Evolutionary conservation across 2,329 filamentous ascomycete species (phyloP), one percentile per base, ranked within the genome.

Genomic region (Clonostachys chloroleuca): DNA sequence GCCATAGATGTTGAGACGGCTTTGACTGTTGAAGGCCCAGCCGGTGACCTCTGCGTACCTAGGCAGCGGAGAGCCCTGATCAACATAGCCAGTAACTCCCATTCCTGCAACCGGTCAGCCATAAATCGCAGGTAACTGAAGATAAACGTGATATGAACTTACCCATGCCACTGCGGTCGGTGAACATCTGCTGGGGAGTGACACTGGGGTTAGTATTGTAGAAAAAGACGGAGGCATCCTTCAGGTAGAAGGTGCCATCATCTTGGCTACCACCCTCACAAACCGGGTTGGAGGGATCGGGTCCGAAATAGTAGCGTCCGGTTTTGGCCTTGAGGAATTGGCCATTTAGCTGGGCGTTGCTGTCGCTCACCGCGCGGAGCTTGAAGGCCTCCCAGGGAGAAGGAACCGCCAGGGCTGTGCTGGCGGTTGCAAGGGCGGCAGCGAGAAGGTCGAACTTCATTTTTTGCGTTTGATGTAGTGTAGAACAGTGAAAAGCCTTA

Each of bases 111-210:
- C 35, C 14, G 24, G 17, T 18, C 16, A 12, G 13, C 17, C 30
- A 5, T 44, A 9, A n/a, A 12, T 24, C 39, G 68, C 45, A 53
- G 82, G 62, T 52, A 65, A 64, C 61, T 83, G 80, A 39, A 70
- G 24, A 30, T 8, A 3, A 30, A 6, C 3, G 8, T 30, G 5
- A 30, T 1, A 30, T 30, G 14, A 24, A 53, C 70, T 40, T 72
- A 73, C 76, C 79, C 77, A 81, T 81, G 56, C 77, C 79, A 41
- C 75, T 80, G 42, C 74, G 73, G 60, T 84, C 79, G 40, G 73
- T 73, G 52, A 57, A 83, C 45, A 78, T 49, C 54, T 74, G 63
- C 65, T 83, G 80, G 5, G 62, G 65, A 17, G 63, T 62, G 24
- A 56, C 52, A 34, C 68, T 54, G 9, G 24, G 24, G 24, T 6